phyloP scores from a whole-genome alignment of 2,329 filamentous ascomycete species.

The Rhynchosporium secalis region DNA sequence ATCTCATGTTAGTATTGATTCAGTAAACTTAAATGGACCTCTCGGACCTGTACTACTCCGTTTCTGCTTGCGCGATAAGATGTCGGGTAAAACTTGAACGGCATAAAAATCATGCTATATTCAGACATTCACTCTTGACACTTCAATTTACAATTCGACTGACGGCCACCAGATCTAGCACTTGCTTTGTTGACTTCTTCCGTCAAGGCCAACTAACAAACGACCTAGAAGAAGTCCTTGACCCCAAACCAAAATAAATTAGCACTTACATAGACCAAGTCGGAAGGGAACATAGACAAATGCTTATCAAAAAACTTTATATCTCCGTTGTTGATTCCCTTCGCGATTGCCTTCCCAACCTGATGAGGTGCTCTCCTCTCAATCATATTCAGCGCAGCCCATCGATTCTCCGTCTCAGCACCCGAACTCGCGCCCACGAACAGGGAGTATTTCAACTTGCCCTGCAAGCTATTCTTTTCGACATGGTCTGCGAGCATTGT shows the following conservation, averaged over 20 bases:
- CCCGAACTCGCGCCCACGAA: slow-evolving; percentile 91
- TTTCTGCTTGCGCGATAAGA: neutral
- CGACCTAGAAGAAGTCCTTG: neutral
- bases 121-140: neutral
- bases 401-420: slow-evolving; percentile 83
- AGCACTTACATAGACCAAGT: slow-evolving; percentile 70
- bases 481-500: slow-evolving; percentile 84
- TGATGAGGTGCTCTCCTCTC: slow-evolving; percentile 82
- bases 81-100: neutral
- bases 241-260: neutral
- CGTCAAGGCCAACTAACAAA: neutral
- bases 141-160: neutral
- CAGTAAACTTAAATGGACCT: neutral
- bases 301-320: slow-evolving; percentile 96
- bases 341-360: slow-evolving; percentile 86
- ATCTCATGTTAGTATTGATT: slow-evolving; percentile 23
- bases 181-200: neutral
- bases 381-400: slow-evolving; percentile 90
- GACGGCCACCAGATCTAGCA: neutral
- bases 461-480: slow-evolving; percentile 81
- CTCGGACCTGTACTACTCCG: neutral
- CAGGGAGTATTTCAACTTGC: slow-evolving; percentile 80
- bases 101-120: neutral
- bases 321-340: slow-evolving; percentile 83
- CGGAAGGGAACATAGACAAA: slow-evolving; percentile 86